Percentiles rank a stretch among this genome's conserved stretches.
Evolutionary conservation across 495 filamentous ascomycete genomes (phyloP).

Genomic region (Penicillium ucsense): DNA sequence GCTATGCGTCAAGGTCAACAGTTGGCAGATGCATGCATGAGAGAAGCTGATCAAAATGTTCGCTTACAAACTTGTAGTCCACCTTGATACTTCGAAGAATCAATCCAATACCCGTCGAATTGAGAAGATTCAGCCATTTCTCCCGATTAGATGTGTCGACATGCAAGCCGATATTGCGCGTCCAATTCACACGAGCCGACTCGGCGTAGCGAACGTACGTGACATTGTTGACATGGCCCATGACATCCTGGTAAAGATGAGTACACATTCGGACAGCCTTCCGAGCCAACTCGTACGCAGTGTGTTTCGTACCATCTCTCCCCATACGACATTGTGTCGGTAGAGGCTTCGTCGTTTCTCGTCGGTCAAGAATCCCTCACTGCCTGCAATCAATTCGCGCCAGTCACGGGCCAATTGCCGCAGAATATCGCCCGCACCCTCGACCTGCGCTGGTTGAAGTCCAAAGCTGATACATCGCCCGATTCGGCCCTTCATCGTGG

Average conservation of each 20-base stretch:
- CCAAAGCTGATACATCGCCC: conserved; percentile 82
- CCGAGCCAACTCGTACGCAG: too few relatives aligned
- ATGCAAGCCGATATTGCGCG: conserved; percentile 59
- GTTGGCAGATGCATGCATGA: conserved; percentile 3
- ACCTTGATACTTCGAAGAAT: conserved; percentile 74
- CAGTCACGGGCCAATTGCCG: conserved; percentile 59
- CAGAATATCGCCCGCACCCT: conserved; percentile 52
- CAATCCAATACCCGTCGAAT: conserved; percentile 55
- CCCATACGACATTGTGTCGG: conserved; percentile 73
- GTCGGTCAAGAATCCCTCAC: conserved; percentile 71
- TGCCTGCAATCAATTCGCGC: conserved; percentile 65
- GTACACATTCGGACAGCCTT: neutral
- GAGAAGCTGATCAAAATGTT: neutral
- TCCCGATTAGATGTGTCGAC: conserved; percentile 55
- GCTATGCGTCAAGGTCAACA: conserved; percentile 37
- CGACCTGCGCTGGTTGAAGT: conserved; percentile 47
- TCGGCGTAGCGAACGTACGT: conserved; percentile 80
- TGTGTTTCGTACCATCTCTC: conserved; percentile 62
- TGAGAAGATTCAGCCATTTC: conserved; percentile 64
- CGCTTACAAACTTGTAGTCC: conserved; percentile 84
- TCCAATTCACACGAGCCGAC: conserved; percentile 75
- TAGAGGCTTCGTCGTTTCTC: conserved; percentile 55
- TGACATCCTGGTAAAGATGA: conserved; percentile 38
- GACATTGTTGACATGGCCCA: conserved; percentile 86
- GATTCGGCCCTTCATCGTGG: conserved; percentile 60